Evolutionary conservation across 2,329 filamentous ascomycete species (phyloP).

Genomic region (Sclerotinia spermophila): DNA sequence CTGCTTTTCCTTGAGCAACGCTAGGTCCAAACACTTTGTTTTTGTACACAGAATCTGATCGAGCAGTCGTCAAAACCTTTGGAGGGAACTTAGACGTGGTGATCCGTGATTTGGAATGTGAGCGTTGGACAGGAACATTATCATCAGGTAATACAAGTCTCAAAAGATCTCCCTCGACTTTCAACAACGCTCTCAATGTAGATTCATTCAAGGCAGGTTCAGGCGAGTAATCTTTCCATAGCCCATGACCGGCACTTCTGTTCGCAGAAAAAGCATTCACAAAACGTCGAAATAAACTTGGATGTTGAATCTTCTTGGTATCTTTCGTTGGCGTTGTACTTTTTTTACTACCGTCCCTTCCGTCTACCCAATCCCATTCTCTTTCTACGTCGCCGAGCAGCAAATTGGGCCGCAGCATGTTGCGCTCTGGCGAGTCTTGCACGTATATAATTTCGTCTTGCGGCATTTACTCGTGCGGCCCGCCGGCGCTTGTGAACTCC

Average conservation of each 20-base stretch:
- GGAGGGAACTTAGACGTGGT: background rate
- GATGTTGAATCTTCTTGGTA: background rate
- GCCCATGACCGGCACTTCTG: too few species aligned
- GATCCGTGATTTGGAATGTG: background rate
- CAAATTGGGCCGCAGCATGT: too few species aligned
- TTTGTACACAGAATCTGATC: background rate
- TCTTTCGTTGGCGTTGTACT: background rate
- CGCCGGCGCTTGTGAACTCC: background rate
- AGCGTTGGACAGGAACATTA: background rate
- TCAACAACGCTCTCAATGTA: background rate
- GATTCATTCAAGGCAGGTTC: background rate
- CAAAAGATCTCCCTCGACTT: background rate
- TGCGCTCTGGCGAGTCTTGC: too few species aligned
- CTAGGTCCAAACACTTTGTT: background rate
- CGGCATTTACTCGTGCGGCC: too few species aligned
- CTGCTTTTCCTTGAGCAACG: background rate
- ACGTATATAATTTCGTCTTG: too few species aligned
- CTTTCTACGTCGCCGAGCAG: too few species aligned
- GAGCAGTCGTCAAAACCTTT: background rate
- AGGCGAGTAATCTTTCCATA: background rate
- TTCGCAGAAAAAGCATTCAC: background rate
- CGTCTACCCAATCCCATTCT: too few species aligned
- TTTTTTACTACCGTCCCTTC: background rate
- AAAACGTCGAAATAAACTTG: background rate
- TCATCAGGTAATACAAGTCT: background rate